Base-by-base conservation (phyloP, 108 stramenopile species). In the Skeletonema menzelii region DNA sequence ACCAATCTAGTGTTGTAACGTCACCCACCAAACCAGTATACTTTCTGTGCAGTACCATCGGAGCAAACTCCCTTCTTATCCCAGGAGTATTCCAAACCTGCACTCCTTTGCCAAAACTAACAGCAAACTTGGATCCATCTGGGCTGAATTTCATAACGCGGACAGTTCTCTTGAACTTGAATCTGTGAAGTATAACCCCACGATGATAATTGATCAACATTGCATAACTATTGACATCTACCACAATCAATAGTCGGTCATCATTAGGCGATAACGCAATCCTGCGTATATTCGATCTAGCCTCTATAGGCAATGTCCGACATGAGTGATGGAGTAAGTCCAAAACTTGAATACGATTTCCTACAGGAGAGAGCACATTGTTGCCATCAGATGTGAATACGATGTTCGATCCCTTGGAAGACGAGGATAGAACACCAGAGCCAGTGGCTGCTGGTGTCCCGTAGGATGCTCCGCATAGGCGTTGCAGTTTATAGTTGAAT, bases 381-480 rank as follows among this genome's bases (percentile, higher is more conserved):
- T 97, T 91, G 17, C 99, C 97, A 64, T 96, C 88, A 42, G 92
- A 82, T 17, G 97, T 92, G 81, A 97, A 99, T 26, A 96, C 40
- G 4, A 99, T 70, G 68, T 97, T 97, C 10, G 97, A 94, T 22
- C 94, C 91, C 56, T 78, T 73, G 49, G 82, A 73, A 8, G 87
- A 87, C 17, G 72, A 79, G 17, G 85, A 70, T 24, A 83, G 85
- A 34, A 66, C 47, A 14, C 63, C 71, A 13, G 80, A 73, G 69
- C 75, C 73, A 0, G 84, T 80, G 38, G 84, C 79, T 14, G 79
- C 64, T 13, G 91, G 93, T 40, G 86, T 83, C 4, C 93, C 93
- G 80, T 98, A 97, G 22, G 97, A 97, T 24, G 93, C 88, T 20
- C 99, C 99, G 73, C 96, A 96, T 27, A 99, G 83, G 34, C 97